These are phyloP conservation scores for Platanthera zijinensis DNA, from an alignment of 106 monocot species.

Conservation along the genomic window DNA sequence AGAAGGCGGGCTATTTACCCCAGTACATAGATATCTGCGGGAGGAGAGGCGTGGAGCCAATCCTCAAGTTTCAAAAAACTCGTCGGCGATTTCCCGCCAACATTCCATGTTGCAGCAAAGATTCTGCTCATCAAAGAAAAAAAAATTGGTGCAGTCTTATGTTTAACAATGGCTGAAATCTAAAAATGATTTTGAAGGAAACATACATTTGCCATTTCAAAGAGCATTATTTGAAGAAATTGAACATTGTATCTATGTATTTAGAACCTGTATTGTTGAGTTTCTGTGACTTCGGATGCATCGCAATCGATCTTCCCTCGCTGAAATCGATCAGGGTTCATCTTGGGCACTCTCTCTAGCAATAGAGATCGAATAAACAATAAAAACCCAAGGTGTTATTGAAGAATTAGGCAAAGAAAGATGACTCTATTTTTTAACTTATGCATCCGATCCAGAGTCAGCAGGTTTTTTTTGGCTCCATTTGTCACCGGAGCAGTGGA, in stretches of 20 bases:
- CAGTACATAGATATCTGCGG: constrained; percentile 75
- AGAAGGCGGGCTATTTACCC: constrained; percentile 28
- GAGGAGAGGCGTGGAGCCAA: constrained; percentile 74
- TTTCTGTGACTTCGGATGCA: constrained; percentile 46
- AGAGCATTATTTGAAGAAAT: neutral
- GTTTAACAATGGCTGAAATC: neutral
- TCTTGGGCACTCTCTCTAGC: constrained; percentile 41
- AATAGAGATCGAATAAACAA: neutral
- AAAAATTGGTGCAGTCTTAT: neutral
- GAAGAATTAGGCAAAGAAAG: constrained; percentile 5
- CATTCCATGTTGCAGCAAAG: constrained; percentile 90
- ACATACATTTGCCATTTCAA: too few relatives aligned
- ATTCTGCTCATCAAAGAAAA: constrained; percentile 32
- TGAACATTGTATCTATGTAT: neutral
- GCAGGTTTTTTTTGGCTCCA: too few relatives aligned
- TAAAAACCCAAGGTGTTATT: neutral
- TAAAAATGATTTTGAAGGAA: too few relatives aligned
- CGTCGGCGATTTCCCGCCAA: constrained; percentile 72
- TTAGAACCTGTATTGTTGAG: constrained; percentile 48
- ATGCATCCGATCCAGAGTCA: neutral
- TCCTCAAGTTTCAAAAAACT: constrained; percentile 61
- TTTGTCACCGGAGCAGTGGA: too few relatives aligned
- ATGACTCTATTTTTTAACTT: constrained; percentile 10
- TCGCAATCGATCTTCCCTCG: constrained; percentile 59
- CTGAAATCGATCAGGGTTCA: constrained; percentile 25